These are phyloP conservation scores for Collybia sp. DNA, from an alignment of 768 basidiomycete species.

Conservation along the genomic window DNA sequence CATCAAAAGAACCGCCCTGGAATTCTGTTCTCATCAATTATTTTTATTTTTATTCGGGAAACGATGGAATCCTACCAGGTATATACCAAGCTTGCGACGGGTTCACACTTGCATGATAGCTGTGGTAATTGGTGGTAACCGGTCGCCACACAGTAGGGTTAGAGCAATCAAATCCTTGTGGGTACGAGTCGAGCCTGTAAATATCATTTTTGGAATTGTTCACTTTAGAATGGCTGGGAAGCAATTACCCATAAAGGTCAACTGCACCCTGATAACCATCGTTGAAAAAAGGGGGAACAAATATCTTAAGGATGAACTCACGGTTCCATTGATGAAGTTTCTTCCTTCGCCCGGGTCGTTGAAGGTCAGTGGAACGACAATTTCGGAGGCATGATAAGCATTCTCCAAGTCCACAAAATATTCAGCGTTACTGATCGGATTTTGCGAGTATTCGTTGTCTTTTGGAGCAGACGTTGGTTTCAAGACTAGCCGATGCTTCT, in stretches of 20 bases:
- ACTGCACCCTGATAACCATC: constrained; percentile 50
- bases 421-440: constrained; percentile 33
- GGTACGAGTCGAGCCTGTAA: constrained; percentile 60
- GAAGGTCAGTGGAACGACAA: constrained; percentile 70
- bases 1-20: constrained; percentile 76
- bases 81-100: constrained; percentile 65
- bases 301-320: constrained; percentile 19
- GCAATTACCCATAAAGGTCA: constrained; percentile 64
- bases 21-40: constrained; percentile 32
- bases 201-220: background rate
- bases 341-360: constrained; percentile 57
- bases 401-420: constrained; percentile 63
- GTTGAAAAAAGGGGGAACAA: background rate
- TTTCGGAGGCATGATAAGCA: constrained; percentile 47
- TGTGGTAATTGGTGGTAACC: constrained; percentile 58
- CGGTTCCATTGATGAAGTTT: constrained; percentile 72
- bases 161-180: constrained; percentile 79
- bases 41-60: constrained; percentile 3
- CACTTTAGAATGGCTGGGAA: background rate
- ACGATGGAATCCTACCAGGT: constrained; percentile 41
- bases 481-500: background rate
- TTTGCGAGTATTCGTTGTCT: constrained; percentile 78
- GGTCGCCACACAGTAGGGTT: constrained; percentile 62
- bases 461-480: background rate
- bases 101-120: constrained; percentile 51